Base-by-base conservation (phyloP, 1,284 basidiomycete species). In the Cutaneotrichosporon sp. region DNA sequence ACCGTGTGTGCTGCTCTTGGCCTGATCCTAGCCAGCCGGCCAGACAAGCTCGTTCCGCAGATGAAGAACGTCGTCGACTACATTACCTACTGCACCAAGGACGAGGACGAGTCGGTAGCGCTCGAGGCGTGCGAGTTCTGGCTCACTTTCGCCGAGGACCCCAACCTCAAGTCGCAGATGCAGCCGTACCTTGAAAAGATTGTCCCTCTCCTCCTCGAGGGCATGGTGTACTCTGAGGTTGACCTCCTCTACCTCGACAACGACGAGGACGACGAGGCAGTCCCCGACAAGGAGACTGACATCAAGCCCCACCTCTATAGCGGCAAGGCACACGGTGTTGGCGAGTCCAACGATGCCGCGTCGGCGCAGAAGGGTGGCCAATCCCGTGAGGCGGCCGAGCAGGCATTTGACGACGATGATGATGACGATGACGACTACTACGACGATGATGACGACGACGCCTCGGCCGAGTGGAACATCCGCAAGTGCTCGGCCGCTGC, bases 91-190 rank as follows among this genome's bases (percentile, higher is more conserved):
- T 97, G 93, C 42, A 98, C 93, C 11, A 92, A 95, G 80, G 96
- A 98, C 84, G 89, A 90, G 81, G 91, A 98, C 80, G 93, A 97
- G 82, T 88, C 88, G 64, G 93, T 97, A 60, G 93, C 94, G 5
- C 84, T 97, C 50, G 95, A 97, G 82, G 97, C 97, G 14, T 97
- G 94, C 85, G 97, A 99, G 84, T 99, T 99, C 82, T 99, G 97
- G 97, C 86, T 99, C 68, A 97, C 96, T 1, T 99, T 99, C 76
- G 94, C 97, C 18, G 97, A 99, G 79, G 93, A 98, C 75, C 87
- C 88, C 16, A 89, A 91, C 58, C 85, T 99, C 31, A 87, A 88
- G 18, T 87, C 88, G 16, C 91, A 90, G 79, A 84, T 99, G 34
- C 88, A 88, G 62, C 94, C 93, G 0, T 87, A 95, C 68, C 85